phyloP scores from a whole-genome alignment of 352 stramenopile species.

The Pythium apleroticum region DNA sequence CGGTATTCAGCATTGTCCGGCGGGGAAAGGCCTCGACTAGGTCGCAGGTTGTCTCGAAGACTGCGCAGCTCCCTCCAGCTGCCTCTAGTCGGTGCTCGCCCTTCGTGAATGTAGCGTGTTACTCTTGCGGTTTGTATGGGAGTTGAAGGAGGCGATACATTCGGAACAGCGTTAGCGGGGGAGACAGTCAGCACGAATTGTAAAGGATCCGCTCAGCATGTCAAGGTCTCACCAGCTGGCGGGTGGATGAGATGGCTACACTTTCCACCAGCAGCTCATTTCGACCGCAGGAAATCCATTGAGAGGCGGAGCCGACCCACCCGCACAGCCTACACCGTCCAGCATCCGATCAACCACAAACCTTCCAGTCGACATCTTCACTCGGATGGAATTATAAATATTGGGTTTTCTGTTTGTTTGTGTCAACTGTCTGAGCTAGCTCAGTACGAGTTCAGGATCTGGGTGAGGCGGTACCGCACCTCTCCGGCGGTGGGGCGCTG shows the following conservation, averaged over 20 bases:
- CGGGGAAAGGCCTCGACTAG: neutral
- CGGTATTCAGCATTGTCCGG: neutral
- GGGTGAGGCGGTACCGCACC: conserved; percentile 20
- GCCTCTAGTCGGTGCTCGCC: neutral
- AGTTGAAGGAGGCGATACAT: neutral
- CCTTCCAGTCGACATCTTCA: neutral
- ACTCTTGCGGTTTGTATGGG: neutral
- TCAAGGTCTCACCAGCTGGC: neutral
- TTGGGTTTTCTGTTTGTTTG: neutral
- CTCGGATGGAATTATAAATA: conserved; percentile 4
- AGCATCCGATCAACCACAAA: neutral
- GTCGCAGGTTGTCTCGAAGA: neutral
- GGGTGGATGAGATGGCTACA: neutral
- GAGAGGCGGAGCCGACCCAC: neutral
- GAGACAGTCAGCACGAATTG: neutral
- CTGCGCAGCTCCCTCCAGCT: neutral
- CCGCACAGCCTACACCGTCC: neutral
- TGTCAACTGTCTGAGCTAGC: too few species aligned
- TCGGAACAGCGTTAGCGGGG: neutral
- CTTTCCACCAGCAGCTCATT: neutral
- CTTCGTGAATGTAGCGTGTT: neutral
- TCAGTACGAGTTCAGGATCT: conserved; percentile 27
- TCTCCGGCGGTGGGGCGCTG: conserved; percentile 27
- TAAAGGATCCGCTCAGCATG: neutral
- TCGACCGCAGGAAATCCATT: neutral